Evolutionary conservation across 1,284 basidiomycete species (phyloP).

Genomic region (Malassezia globosa): DNA sequence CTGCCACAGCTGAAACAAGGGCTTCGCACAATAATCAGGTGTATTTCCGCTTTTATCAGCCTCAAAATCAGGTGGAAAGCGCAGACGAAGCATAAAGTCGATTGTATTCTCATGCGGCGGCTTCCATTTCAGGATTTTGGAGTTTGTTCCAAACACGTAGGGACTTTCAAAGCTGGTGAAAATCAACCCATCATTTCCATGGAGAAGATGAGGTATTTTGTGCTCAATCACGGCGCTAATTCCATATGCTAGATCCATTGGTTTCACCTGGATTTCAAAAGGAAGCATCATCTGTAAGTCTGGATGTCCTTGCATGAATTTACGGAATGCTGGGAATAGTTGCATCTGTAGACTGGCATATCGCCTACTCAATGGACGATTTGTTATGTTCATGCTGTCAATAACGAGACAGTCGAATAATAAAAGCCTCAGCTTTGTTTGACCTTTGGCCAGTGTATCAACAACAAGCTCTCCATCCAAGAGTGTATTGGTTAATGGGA

Average conservation of each 20-base stretch:
- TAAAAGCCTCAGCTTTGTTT: constrained; percentile 67
- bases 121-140: constrained; percentile 89
- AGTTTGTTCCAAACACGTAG: constrained; percentile 80
- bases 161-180: constrained; percentile 80
- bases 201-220: constrained; percentile 75
- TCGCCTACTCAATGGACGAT: constrained; percentile 66
- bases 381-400: constrained; percentile 75
- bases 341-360: constrained; percentile 74
- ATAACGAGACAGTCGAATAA: constrained; percentile 88
- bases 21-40: constrained; percentile 74
- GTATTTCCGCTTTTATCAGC: constrained; percentile 35
- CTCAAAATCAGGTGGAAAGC: constrained; percentile 62
- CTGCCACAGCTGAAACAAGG: constrained; percentile 68
- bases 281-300: constrained; percentile 59
- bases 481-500: constrained; percentile 60
- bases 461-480: constrained; percentile 90
- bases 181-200: constrained; percentile 91
- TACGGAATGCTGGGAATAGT: constrained; percentile 69
- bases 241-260: constrained; percentile 77
- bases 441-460: constrained; percentile 58
- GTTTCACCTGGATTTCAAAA: constrained; percentile 74
- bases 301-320: constrained; percentile 57
- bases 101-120: constrained; percentile 95
- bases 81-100: constrained; percentile 85
- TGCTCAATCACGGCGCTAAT: constrained; percentile 71